phyloP scores from a whole-genome alignment of 2,329 filamentous ascomycete genomes.

The Aschersonia sp. region DNA sequence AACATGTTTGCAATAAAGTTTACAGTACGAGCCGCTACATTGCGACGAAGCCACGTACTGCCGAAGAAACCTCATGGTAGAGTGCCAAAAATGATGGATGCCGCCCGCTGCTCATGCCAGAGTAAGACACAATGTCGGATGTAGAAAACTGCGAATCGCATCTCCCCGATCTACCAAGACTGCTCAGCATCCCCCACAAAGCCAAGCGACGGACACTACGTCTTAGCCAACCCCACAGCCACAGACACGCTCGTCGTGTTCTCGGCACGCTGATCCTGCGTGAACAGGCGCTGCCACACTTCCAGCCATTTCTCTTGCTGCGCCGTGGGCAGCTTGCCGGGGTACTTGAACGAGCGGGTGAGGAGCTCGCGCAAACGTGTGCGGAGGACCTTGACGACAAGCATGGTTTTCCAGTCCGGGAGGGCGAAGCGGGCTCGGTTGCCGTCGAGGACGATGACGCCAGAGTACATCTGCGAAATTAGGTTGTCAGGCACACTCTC shows the following conservation, averaged over 20 bases:
- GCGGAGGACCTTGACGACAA: constrained; percentile 75
- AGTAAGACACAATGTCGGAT: too few species aligned
- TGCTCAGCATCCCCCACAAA: too few species aligned
- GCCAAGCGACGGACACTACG: too few species aligned
- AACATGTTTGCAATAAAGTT: too few species aligned
- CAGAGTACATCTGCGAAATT: constrained; percentile 56
- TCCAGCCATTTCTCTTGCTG: constrained; percentile 64
- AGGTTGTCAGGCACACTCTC: neutral
- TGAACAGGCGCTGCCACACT: constrained; percentile 58
- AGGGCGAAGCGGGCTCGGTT: constrained; percentile 76
- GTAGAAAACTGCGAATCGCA: too few species aligned
- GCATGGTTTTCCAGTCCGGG: constrained; percentile 78
- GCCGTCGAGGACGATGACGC: constrained; percentile 74
- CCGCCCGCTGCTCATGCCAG: too few species aligned
- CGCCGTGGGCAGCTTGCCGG: constrained; percentile 45
- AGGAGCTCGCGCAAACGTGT: constrained; percentile 62
- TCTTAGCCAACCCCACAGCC: constrained; percentile 11
- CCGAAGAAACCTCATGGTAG: too few species aligned
- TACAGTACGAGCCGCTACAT: too few species aligned
- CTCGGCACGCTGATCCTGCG: constrained; percentile 28
- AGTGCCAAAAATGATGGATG: too few species aligned
- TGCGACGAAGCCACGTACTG: too few species aligned
- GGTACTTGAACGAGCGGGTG: constrained; percentile 53
- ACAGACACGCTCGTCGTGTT: constrained; percentile 13
- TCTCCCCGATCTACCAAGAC: too few species aligned